A percentile compares a stretch with the other conserved stretches of the same genome.
phyloP scores from a whole-genome alignment of 1,284 basidiomycete species.

The Gomphus sp. region DNA sequence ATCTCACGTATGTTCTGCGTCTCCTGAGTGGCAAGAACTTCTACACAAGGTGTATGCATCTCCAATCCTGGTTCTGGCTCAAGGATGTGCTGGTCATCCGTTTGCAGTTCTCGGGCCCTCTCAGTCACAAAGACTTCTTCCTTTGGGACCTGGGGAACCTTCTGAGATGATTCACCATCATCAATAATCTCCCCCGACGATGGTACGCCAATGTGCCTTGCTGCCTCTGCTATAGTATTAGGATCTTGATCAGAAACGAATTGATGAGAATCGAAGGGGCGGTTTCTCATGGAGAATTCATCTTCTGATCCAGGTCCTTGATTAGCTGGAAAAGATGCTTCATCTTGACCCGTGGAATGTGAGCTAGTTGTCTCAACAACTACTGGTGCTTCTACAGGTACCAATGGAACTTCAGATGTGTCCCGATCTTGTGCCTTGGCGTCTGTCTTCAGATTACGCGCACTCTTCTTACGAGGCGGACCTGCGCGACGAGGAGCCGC shows the following conservation, averaged over 20 bases:
- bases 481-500: slow-evolving; percentile 56
- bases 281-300: neutral
- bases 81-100: slow-evolving; percentile 2
- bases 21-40: neutral
- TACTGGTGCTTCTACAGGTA: slow-evolving; percentile 14
- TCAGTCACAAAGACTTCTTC: slow-evolving; percentile 10
- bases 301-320: neutral
- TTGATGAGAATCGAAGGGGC: neutral
- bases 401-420: slow-evolving; percentile 11
- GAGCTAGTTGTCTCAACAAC: slow-evolving; percentile 11
- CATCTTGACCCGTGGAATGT: neutral
- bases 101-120: neutral
- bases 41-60: neutral
- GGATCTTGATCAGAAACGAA: neutral
- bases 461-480: slow-evolving; percentile 44
- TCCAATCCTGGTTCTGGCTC: neutral
- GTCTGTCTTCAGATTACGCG: slow-evolving; percentile 6
- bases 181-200: neutral
- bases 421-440: slow-evolving; percentile 12
- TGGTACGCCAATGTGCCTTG: neutral
- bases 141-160: neutral
- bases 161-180: neutral
- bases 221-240: neutral
- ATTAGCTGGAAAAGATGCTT: neutral
- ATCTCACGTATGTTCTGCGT: neutral